Evolutionary conservation across 2,329 filamentous ascomycete species (phyloP), one percentile per base, ranked within the genome.

Genomic region (Amphichorda felina): DNA sequence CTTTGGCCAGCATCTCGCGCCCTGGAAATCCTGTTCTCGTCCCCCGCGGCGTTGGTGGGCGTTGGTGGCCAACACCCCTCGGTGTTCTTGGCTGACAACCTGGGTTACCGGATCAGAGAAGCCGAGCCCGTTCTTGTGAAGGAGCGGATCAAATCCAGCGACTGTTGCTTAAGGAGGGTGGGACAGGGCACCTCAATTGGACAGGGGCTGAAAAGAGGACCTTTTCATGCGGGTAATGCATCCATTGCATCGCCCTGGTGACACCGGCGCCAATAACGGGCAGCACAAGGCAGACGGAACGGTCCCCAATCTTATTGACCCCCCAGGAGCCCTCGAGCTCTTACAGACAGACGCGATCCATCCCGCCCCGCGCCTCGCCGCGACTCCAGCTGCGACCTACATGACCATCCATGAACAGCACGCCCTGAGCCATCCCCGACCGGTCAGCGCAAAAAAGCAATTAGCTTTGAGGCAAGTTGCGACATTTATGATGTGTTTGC

Each of bases 201-300:
- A 35, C 33, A 17, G 22, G 8, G 16, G 4, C 14, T 8, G 15
- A 8, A 22, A 28, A 18, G 22, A 26, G 33, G 22, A 35, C 27
- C 33, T 35, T 14, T 25, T 34, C 5, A 34, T 34, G 32, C 32
- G 32, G 32, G 19, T 22, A 13, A 34, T 26, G 32, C 32, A 26
- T 24, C 18, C 16, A 13, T 17, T 27, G 33, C 14, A 13, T 35
- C 15, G 25, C 22, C 9, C 22, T 26, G 33, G 15, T 33, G 18
- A 33, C 31, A 16, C 4, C 27, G 22, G 33, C 25, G 33, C 21
- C 31, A 21, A n/a, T 29, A 5, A 16, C 7, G 15, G 27, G 5
- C 15, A 29, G 27, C 30, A 32, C 14, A 17, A 21, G 30, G 30
- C 15, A 13, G 6, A 29, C 27, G 15, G 13, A 29, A 6, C 13